Evolutionary conservation across 164 flowering plant species (phyloP), one percentile per base, ranked within the genome.

Genomic region (Liquidambar formosana): DNA sequence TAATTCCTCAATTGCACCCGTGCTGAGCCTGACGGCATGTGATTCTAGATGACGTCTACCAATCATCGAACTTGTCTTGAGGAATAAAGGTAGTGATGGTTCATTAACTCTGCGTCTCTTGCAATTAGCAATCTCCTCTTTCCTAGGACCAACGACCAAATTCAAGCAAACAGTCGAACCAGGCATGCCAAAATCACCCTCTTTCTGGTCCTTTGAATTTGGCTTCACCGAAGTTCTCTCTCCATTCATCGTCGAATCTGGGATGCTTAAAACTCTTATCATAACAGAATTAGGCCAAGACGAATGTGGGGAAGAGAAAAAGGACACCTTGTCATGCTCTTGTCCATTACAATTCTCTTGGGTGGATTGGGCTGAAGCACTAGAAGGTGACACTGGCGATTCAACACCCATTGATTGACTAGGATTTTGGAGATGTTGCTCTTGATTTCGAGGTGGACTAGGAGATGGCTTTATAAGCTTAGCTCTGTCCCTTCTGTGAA

Each of bases 401-500:
- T 58, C 44, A 15, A 11, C 16, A n/a, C 18, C 44, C 63, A 27
- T 15, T 10, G 45, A 33, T 59, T 18, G 25, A 59, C 44, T 8
- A 15, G 63, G 12, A n/a, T n/a, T n/a, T n/a, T n/a, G n/a, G n/a
- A n/a, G n/a, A n/a, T n/a, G n/a, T n/a, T n/a, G n/a, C n/a, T n/a
- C n/a, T n/a, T n/a, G n/a, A n/a, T n/a, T n/a, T n/a, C n/a, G n/a
- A n/a, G n/a, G n/a, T n/a, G n/a, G n/a, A 12, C 41, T 59, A 22
- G 57, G 0, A 19, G 26, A 19, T 21, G 4, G 63, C 63, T 8
- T 14, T 51, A 19, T 59, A 14, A 66, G 59, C 48, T 49, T 6
- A 8, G 69, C 69, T 22, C 61, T 66, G 8, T 66, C 60, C 26
- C 69, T 53, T 16, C 69, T 52, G 54, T 66, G 69, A 21, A 52